Evolutionary conservation across 305 asterid species (phyloP).

Genomic region (Fraxinus angustifolia): DNA sequence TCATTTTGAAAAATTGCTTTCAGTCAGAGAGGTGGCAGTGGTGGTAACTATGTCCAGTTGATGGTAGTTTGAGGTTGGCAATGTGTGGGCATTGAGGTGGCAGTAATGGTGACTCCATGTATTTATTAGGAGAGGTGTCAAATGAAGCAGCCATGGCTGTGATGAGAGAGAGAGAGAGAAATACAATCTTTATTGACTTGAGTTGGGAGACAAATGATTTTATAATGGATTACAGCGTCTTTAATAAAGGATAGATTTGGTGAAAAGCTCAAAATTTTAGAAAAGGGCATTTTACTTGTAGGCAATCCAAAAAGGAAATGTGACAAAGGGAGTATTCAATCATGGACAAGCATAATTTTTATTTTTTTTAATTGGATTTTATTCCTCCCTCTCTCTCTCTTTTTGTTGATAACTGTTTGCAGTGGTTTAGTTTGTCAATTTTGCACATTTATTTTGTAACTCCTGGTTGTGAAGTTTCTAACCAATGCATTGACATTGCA

Average conservation of each 20-base stretch:
- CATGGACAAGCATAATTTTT: neutral
- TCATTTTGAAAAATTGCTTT: neutral
- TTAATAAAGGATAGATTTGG: neutral
- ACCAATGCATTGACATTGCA: slow-evolving; percentile 32
- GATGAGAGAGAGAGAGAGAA: neutral
- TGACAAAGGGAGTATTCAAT: neutral
- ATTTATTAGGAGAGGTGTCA: neutral
- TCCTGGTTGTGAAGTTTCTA: slow-evolving; percentile 20
- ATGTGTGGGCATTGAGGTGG: neutral
- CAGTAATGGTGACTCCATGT: neutral
- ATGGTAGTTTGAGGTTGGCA: neutral
- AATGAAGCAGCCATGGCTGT: neutral
- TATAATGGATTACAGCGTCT: neutral
- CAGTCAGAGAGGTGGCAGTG: neutral
- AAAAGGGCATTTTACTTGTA: neutral
- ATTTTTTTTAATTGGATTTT: neutral
- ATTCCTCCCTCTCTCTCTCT: neutral
- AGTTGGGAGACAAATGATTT: neutral
- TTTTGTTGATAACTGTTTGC: neutral
- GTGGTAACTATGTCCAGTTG: neutral
- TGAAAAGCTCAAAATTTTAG: neutral
- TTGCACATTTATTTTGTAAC: neutral
- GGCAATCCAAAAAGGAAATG: neutral
- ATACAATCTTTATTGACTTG: neutral
- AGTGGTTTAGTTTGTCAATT: neutral